These are phyloP conservation scores for Monosporascus ibericus DNA, from an alignment of 2,329 filamentous ascomycete species.

Conservation along the genomic window DNA sequence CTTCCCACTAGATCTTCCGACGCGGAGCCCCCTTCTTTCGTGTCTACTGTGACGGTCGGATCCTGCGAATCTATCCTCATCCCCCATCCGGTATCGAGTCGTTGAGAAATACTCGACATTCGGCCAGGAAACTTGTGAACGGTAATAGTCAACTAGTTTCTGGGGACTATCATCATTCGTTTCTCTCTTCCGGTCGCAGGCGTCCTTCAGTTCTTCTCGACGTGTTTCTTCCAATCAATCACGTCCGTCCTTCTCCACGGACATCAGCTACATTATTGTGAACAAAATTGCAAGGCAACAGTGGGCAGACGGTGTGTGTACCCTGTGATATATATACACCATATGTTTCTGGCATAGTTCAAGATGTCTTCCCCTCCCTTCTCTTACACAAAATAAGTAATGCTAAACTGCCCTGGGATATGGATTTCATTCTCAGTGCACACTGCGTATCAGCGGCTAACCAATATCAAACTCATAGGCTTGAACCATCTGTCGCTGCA, in stretches of 20 bases:
- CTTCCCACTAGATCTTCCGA: not conserved
- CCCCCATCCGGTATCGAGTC: constrained; percentile 9
- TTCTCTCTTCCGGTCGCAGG: constrained; percentile 45
- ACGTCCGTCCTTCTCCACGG: not conserved
- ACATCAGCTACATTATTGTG: not conserved
- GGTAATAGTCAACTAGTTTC: constrained; percentile 41
- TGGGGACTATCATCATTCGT: constrained; percentile 32
- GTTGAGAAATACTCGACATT: constrained; percentile 21
- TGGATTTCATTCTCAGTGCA: not conserved
- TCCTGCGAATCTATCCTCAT: constrained; percentile 13
- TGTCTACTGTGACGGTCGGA: constrained; percentile 25
- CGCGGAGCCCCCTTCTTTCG: constrained; percentile 10
- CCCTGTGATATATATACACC: no score
- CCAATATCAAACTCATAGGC: not conserved
- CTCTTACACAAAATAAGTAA: not conserved
- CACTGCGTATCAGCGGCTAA: not conserved
- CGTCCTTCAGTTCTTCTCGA: constrained; percentile 42
- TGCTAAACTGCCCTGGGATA: not conserved
- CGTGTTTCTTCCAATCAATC: not conserved
- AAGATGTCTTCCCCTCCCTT: not conserved
- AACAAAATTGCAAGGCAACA: not conserved
- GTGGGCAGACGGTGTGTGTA: not conserved
- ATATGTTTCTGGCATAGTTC: no score
- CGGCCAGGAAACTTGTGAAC: constrained; percentile 26
- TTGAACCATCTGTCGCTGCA: not conserved